Percentiles rank a stretch among this genome's conserved stretches.
These are phyloP conservation scores for Ceratobasidium sp. DNA, from an alignment of 1,284 basidiomycete species.

Conservation along the genomic window DNA sequence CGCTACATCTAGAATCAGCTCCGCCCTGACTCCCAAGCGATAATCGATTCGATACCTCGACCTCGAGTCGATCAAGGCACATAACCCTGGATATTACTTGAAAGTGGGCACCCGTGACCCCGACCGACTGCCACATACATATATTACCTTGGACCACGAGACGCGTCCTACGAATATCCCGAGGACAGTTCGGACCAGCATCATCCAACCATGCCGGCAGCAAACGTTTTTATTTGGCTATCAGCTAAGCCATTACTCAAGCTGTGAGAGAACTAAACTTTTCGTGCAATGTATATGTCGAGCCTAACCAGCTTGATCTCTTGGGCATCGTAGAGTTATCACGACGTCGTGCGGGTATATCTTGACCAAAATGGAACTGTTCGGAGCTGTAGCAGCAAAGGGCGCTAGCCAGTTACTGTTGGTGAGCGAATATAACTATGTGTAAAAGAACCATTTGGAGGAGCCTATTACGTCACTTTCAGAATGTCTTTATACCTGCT, in stretches of 20 bases:
- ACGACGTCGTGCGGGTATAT: slow-evolving; percentile 66
- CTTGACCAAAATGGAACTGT: slow-evolving; percentile 69
- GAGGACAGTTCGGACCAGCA: too few relatives aligned
- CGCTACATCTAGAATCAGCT: too few relatives aligned
- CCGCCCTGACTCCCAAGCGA: too few relatives aligned
- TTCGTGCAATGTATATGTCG: slow-evolving; percentile 19
- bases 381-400: slow-evolving; percentile 66
- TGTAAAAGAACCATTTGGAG: too few relatives aligned
- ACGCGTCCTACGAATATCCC: too few relatives aligned
- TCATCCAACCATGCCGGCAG: slow-evolving; percentile 49
- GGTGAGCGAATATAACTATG: slow-evolving; percentile 51
- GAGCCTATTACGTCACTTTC: not conserved
- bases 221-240: slow-evolving; percentile 64
- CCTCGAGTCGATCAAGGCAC: too few relatives aligned
- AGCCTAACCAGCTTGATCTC: too few relatives aligned
- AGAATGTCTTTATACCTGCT: slow-evolving; percentile 75
- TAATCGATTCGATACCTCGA: too few relatives aligned
- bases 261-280: slow-evolving; percentile 57
- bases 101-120: too few relatives aligned
- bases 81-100: too few relatives aligned
- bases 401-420: slow-evolving; percentile 69
- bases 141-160: too few relatives aligned
- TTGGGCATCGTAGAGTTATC: slow-evolving; percentile 60
- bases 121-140: too few relatives aligned
- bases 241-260: slow-evolving; percentile 68